Evolutionary conservation across 2,329 filamentous ascomycete genomes (phyloP).

Genomic region (Aspergillus ochraceoroseus): DNA sequence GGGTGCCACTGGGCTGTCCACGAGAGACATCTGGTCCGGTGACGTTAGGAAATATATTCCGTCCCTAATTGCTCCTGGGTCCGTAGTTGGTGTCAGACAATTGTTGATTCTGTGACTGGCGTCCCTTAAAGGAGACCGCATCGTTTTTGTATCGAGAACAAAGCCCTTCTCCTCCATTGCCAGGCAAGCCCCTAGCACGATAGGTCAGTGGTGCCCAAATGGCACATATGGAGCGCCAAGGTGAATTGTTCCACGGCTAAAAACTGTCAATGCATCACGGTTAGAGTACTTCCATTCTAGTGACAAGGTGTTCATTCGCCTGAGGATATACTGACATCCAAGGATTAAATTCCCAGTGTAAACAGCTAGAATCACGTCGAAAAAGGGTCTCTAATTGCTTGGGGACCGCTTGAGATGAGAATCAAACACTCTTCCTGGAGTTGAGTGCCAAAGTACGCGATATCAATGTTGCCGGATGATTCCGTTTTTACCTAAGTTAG

Average conservation of each 20-base stretch:
- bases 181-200: constrained; percentile 20
- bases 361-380: too few species aligned
- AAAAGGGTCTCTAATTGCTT: too few species aligned
- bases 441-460: too few species aligned
- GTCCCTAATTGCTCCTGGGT: constrained; percentile 14
- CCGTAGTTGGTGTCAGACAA: constrained; percentile 26
- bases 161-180: constrained; percentile 22
- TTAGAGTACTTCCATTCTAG: too few species aligned
- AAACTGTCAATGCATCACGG: too few species aligned
- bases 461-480: too few species aligned
- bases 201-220: constrained; percentile 12
- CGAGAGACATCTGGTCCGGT: constrained; percentile 28
- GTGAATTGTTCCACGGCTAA: neutral
- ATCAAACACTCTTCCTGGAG: too few species aligned
- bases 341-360: too few species aligned
- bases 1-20: constrained; percentile 26
- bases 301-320: too few species aligned
- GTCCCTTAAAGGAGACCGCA: constrained; percentile 45
- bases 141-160: constrained; percentile 16
- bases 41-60: constrained; percentile 19
- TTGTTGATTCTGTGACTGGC: constrained; percentile 49
- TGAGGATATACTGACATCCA: too few species aligned
- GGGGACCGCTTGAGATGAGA: too few species aligned
- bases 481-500: constrained; percentile 6
- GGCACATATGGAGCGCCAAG: constrained; percentile 8